phyloP scores from a whole-genome alignment of 225 moss, liverwort and hornwort species.

The Sphagnum contortum region DNA sequence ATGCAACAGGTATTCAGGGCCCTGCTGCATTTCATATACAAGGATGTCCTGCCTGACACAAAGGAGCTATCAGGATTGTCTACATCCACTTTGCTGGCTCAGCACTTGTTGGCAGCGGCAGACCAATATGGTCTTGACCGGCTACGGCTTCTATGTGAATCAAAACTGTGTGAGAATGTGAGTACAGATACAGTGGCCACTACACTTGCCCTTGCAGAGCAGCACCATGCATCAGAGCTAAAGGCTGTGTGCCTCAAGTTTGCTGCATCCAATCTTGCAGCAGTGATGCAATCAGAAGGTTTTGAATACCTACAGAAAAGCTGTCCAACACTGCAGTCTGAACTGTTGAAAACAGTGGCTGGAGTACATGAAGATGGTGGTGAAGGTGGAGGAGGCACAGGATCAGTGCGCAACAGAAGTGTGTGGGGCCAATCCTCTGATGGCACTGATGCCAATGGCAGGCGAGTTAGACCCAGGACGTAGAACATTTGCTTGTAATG shows the following conservation, averaged over 20 bases:
- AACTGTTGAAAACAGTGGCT: conserved; percentile 95
- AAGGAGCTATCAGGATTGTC: conserved; percentile 79
- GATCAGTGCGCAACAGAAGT: conserved; percentile 67
- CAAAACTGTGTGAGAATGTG: conserved; percentile 95
- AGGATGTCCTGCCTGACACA: conserved; percentile 80
- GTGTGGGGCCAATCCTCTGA: conserved; percentile 87
- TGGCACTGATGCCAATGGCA: conserved; percentile 76
- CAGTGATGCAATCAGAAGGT: conserved; percentile 95
- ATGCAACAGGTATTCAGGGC: conserved; percentile 47
- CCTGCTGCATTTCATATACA: conserved; percentile 82
- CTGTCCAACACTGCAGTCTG: conserved; percentile 89
- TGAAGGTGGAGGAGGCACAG: conserved; percentile 42
- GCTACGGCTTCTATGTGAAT: conserved; percentile 80
- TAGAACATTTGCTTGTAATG: conserved; percentile 16
- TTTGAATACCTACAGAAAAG: conserved; percentile 98
- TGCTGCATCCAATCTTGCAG: conserved; percentile 83
- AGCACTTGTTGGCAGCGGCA: conserved; percentile 90
- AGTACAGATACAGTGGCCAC: conserved; percentile 98
- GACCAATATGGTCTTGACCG: conserved; percentile 95
- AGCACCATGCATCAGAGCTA: conserved; percentile 92
- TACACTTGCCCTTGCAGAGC: conserved; percentile 96
- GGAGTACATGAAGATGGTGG: conserved; percentile 84
- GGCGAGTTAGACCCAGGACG: conserved; percentile 94
- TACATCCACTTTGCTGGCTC: conserved; percentile 85
- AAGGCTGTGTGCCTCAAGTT: conserved; percentile 97